Percentiles rank a stretch among this genome's conserved stretches.
phyloP scores from a whole-genome alignment of 345 rosid species.

The Rhodomyrtus tomentosa region DNA sequence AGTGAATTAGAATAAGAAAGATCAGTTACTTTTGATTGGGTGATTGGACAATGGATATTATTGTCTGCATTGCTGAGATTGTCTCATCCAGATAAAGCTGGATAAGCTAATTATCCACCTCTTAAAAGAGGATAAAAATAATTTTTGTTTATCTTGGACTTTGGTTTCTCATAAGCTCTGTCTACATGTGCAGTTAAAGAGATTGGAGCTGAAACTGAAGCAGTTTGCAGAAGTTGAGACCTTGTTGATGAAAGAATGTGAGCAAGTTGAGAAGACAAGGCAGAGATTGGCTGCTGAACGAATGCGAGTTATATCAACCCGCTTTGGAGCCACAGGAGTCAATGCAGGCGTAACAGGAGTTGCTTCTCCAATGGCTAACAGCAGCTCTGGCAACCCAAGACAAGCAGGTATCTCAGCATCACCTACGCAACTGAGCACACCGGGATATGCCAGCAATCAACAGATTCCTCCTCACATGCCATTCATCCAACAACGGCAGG shows the following conservation, averaged over 20 bases:
- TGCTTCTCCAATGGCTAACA: conserved; percentile 37
- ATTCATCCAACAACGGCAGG: conserved; percentile 67
- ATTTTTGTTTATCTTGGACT: neutral
- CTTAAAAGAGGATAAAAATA: neutral
- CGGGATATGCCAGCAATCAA: conserved; percentile 48
- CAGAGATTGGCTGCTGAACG: conserved; percentile 76
- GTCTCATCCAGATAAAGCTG: neutral
- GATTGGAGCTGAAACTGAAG: conserved; percentile 95
- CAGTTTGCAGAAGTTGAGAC: conserved; percentile 99
- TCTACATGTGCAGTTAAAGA: conserved; percentile 50
- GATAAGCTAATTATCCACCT: neutral
- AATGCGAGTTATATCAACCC: conserved; percentile 47
- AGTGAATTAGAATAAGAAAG: neutral
- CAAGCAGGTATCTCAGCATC: conserved; percentile 44
- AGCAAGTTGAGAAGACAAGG: conserved; percentile 90
- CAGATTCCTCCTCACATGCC: conserved; percentile 65
- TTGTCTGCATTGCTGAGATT: neutral
- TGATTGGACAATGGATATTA: neutral
- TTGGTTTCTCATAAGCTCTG: neutral
- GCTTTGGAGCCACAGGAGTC: conserved; percentile 45
- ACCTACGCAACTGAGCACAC: conserved; percentile 50
- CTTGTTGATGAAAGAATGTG: conserved; percentile 87
- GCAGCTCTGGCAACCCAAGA: conserved; percentile 31
- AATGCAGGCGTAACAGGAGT: conserved; percentile 10
- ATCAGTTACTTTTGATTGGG: neutral